Conservation (phyloP, 192 early-diverging fungal genomes). For the Linnemannia schmuckeri region DNA sequence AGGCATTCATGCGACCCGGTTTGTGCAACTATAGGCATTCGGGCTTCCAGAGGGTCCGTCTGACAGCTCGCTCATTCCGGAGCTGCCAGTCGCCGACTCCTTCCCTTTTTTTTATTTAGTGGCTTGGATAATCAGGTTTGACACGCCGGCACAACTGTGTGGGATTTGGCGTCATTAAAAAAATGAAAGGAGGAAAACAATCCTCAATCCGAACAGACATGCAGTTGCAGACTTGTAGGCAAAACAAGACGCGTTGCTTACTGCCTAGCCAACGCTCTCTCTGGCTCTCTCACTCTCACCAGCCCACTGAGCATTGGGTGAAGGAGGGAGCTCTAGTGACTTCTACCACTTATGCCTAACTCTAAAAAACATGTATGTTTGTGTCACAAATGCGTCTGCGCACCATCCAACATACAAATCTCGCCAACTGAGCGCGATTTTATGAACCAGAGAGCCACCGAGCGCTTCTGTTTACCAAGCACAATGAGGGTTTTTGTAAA, state of each 20-base stretch:
- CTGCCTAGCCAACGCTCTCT: not conserved
- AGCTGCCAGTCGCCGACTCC: too few species aligned
- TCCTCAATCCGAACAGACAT: too few species aligned
- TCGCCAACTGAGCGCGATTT: not conserved
- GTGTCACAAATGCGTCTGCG: not conserved
- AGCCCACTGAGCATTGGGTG: not conserved
- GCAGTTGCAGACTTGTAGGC: not conserved
- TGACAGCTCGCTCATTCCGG: too few species aligned
- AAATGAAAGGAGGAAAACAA: too few species aligned
- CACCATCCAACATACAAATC: not conserved
- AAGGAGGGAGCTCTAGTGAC: not conserved
- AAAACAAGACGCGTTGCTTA: conserved; percentile 1
- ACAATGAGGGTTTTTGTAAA: not conserved
- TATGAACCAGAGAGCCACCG: not conserved
- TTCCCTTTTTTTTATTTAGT: too few species aligned
- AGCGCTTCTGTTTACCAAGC: not conserved
- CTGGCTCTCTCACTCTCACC: not conserved
- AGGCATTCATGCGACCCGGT: too few species aligned
- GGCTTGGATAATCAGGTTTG: too few species aligned
- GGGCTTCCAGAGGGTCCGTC: too few species aligned
- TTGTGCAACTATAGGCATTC: too few species aligned
- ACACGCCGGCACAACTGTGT: too few species aligned
- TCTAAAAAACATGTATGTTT: not conserved
- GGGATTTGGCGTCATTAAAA: too few species aligned
- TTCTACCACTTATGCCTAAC: not conserved